A percentile compares a stretch with the other conserved stretches of the same genome.
Evolutionary conservation across 257 asterid species (phyloP).

Genomic region (Henckelia pumila): DNA sequence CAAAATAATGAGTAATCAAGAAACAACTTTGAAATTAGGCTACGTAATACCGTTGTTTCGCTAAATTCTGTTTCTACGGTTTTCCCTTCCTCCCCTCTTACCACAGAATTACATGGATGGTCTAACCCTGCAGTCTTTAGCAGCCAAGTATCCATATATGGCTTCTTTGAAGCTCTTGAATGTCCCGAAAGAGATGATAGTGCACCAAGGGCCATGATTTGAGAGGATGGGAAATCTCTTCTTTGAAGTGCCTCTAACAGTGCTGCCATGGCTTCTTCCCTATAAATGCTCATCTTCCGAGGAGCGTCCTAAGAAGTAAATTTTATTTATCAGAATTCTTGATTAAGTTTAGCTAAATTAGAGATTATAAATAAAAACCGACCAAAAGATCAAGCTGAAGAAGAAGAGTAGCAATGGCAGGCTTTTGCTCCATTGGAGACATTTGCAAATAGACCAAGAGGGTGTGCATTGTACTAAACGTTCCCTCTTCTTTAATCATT

Average conservation of each 20-base stretch:
- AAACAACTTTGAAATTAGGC: neutral
- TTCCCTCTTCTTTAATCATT: constrained; percentile 74
- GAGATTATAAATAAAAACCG: constrained; percentile 26
- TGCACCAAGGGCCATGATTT: constrained; percentile 56
- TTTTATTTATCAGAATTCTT: neutral
- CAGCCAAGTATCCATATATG: constrained; percentile 58
- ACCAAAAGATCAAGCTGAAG: constrained; percentile 85
- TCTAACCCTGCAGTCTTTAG: constrained; percentile 64
- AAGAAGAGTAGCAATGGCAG: constrained; percentile 71
- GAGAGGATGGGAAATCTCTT: constrained; percentile 69
- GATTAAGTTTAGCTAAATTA: neutral
- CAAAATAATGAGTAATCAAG: neutral
- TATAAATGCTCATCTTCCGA: constrained; percentile 74
- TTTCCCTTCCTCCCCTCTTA: constrained; percentile 38
- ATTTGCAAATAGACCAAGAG: constrained; percentile 72
- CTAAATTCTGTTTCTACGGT: constrained; percentile 33
- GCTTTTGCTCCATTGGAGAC: constrained; percentile 81
- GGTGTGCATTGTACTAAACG: constrained; percentile 73
- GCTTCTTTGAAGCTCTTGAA: constrained; percentile 40
- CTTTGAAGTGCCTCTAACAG: constrained; percentile 60
- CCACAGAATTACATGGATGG: constrained; percentile 40
- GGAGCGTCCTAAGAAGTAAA: constrained; percentile 50
- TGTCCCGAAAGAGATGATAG: constrained; percentile 62
- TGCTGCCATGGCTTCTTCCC: constrained; percentile 83
- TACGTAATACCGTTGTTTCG: constrained; percentile 40